A percentile compares a stretch with the other conserved stretches of the same genome.
These are phyloP conservation scores for Dictyophora rubrovolvata DNA, from an alignment of 768 basidiomycete species.

Conservation along the genomic window DNA sequence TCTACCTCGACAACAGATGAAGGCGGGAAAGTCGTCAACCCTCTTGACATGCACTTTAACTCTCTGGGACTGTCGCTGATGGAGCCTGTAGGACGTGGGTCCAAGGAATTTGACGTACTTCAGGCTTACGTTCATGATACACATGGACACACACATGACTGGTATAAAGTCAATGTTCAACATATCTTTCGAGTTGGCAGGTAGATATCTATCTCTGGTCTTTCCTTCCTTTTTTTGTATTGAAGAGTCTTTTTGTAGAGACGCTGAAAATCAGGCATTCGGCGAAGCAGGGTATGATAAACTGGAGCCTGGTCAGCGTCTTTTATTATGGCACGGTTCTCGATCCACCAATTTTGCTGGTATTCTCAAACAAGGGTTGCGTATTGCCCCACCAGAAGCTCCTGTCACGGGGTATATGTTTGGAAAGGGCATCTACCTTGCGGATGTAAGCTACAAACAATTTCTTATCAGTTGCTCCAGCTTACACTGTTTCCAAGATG, in stretches of 20 bases:
- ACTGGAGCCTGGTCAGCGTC: conserved; percentile 36
- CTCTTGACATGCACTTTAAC: conserved; percentile 44
- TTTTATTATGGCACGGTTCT: conserved; percentile 57
- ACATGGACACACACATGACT: conserved; percentile 44
- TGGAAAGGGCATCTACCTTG: conserved; percentile 58
- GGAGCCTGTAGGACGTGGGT: conserved; percentile 31
- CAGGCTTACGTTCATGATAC: conserved; percentile 42
- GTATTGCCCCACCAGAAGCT: conserved; percentile 57
- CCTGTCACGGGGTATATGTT: conserved; percentile 51
- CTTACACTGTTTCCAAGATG: conserved; percentile 29
- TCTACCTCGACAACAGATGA: conserved; percentile 28
- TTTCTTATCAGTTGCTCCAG: neutral
- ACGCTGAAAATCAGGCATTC: conserved; percentile 31
- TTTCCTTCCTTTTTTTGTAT: neutral
- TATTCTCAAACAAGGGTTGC: conserved; percentile 51
- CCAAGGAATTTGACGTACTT: conserved; percentile 39
- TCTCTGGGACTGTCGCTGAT: conserved; percentile 43
- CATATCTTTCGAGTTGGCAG: conserved; percentile 48
- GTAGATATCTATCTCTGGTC: conserved; percentile 17
- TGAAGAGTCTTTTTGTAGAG: conserved; percentile 13
- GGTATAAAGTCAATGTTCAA: conserved; percentile 31
- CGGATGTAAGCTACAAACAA: conserved; percentile 33
- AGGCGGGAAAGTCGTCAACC: conserved; percentile 40
- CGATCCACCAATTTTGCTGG: conserved; percentile 55
- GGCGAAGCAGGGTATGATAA: conserved; percentile 34